These are phyloP conservation scores for Clonostachys byssicola DNA, from an alignment of 2,329 filamentous ascomycete species.

Conservation along the genomic window DNA sequence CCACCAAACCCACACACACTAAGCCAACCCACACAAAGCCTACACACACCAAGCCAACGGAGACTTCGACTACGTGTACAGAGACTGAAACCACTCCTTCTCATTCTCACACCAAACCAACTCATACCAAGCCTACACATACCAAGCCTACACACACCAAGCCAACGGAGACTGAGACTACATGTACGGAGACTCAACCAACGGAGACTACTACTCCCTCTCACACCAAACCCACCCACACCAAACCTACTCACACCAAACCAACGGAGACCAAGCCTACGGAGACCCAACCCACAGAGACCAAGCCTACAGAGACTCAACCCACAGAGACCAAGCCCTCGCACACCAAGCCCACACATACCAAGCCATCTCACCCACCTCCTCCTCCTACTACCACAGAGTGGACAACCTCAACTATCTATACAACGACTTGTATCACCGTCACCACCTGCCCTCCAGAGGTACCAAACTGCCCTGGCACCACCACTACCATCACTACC, in stretches of 20 bases:
- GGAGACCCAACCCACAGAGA: background rate
- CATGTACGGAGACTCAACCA: constrained; percentile 6
- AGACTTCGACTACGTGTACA: too few species aligned
- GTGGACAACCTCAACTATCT: constrained; percentile 14
- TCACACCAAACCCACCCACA: background rate
- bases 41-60: background rate
- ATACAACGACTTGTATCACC: constrained; percentile 13
- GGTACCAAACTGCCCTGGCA: constrained; percentile 8
- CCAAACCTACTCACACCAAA: constrained; percentile 3
- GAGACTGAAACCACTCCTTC: too few species aligned
- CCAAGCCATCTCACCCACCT: background rate
- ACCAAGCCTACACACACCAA: constrained; percentile 1
- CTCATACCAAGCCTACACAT: constrained; percentile 1
- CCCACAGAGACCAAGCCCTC: constrained; percentile 7
- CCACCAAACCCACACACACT: constrained; percentile 1
- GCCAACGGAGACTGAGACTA: constrained; percentile 11
- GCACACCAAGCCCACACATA: background rate
- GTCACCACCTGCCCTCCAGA: constrained; percentile 9
- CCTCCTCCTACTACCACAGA: constrained; percentile 2
- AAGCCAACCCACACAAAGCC: constrained; percentile 3
- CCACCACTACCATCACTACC: constrained; percentile 6
- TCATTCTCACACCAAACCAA: too few species aligned
- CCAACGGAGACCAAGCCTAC: background rate
- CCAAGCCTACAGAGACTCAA: constrained; percentile 11
- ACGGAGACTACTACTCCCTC: background rate